Evolutionary conservation across 2,329 filamentous ascomycete genomes (phyloP).

Genomic region (Trichoderma koningii): DNA sequence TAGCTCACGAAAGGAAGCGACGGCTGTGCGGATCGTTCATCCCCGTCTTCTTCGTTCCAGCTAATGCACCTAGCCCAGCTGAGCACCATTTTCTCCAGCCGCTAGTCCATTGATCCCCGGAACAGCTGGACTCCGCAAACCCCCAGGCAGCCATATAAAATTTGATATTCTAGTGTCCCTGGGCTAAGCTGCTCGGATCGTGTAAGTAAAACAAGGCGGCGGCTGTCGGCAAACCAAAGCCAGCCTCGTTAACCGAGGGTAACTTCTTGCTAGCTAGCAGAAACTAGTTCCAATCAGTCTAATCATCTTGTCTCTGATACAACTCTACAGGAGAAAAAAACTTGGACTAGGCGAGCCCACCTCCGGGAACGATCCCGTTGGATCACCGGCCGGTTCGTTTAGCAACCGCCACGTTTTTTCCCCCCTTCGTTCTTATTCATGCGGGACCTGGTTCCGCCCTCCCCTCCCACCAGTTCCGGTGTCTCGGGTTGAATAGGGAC

Average conservation of each 20-base stretch:
- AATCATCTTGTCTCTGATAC: too few relatives aligned
- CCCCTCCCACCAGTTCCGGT: background rate
- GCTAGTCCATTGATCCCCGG: conserved; percentile 1
- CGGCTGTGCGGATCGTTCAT: background rate
- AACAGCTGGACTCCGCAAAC: conserved; percentile 8
- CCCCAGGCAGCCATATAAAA: conserved; percentile 20
- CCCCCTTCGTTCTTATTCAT: background rate
- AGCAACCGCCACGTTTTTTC: conserved; percentile 6
- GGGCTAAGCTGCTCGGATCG: background rate
- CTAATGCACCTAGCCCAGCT: conserved; percentile 4
- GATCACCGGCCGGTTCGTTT: background rate
- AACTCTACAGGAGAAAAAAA: too few relatives aligned
- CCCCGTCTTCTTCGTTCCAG: background rate
- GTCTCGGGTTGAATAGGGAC: conserved; percentile 19
- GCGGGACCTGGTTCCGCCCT: background rate
- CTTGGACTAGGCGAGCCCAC: background rate
- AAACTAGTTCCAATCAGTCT: too few relatives aligned
- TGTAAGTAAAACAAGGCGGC: background rate
- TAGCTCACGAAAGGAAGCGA: background rate
- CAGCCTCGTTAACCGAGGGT: background rate
- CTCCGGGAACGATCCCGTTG: conserved; percentile 22
- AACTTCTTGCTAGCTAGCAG: background rate
- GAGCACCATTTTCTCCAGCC: conserved; percentile 13
- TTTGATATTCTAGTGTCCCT: too few relatives aligned
- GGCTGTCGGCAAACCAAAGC: background rate